Percentiles rank a stretch among this genome's conserved stretches.
Conservation (phyloP, 768 basidiomycete species). For the Auricularia sp. region DNA sequence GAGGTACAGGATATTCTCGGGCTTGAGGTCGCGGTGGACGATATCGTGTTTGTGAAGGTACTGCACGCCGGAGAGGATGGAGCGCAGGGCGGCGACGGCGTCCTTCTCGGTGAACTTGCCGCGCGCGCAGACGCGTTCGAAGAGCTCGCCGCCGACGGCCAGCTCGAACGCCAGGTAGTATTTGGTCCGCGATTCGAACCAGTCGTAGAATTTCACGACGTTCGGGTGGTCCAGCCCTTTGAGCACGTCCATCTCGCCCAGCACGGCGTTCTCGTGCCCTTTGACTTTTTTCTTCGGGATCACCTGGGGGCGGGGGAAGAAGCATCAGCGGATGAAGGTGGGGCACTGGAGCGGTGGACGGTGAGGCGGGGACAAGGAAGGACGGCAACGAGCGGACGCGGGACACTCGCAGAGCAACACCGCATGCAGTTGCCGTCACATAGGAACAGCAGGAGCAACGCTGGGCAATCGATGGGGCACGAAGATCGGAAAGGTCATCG, state of each 20-base stretch:
- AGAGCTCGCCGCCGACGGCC: slow-evolving; percentile 88
- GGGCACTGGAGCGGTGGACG: no score
- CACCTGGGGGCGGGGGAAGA: slow-evolving; percentile 38
- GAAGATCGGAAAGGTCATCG: no score
- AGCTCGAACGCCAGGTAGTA: slow-evolving; percentile 96
- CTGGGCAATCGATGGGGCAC: no score
- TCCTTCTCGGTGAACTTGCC: slow-evolving; percentile 94
- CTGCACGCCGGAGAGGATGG: slow-evolving; percentile 71
- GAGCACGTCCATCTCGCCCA: slow-evolving; percentile 89
- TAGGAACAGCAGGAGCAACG: no score
- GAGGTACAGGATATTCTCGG: slow-evolving; percentile 92
- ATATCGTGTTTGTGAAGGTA: slow-evolving; percentile 90
- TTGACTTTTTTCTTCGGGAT: slow-evolving; percentile 95
- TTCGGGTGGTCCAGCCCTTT: slow-evolving; percentile 85
- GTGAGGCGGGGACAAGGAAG: no score
- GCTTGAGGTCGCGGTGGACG: slow-evolving; percentile 96
- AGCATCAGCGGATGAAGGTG: neutral
- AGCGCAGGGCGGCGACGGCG: slow-evolving; percentile 70
- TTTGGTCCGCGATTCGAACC: slow-evolving; percentile 89
- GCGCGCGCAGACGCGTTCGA: slow-evolving; percentile 71
- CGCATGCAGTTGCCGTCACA: no score
- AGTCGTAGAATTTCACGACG: slow-evolving; percentile 93
- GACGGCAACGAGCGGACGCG: no score
- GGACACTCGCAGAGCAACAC: no score
- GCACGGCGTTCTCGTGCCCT: slow-evolving; percentile 78